phyloP scores from a whole-genome alignment of 176 grass and related monocot species.

The Rhynchospora breviuscula region DNA sequence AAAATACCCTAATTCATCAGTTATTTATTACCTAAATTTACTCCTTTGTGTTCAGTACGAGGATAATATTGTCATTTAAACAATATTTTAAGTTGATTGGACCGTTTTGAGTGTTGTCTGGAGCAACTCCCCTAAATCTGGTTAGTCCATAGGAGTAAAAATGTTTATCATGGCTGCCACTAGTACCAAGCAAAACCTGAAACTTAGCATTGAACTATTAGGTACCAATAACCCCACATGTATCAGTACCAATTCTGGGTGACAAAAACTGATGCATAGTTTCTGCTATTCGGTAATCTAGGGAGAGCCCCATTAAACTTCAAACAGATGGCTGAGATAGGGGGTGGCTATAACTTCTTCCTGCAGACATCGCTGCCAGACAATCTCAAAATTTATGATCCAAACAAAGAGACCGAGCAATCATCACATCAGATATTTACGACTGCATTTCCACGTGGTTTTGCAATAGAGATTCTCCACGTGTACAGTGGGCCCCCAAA shows the following conservation, averaged over 20 bases:
- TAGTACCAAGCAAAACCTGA: background rate
- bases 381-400: conserved; percentile 18
- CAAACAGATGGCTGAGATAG: conserved; percentile 4
- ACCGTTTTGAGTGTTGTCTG: too few relatives aligned
- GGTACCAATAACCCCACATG: background rate
- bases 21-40: too few relatives aligned
- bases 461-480: conserved; percentile 32
- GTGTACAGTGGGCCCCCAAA: conserved; percentile 34
- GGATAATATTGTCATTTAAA: too few relatives aligned
- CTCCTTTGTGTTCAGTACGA: too few relatives aligned
- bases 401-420: conserved; percentile 20
- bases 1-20: too few relatives aligned
- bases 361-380: conserved; percentile 35
- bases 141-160: background rate
- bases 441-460: conserved; percentile 27
- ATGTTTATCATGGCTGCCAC: background rate
- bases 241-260: background rate
- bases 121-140: background rate
- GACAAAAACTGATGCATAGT: background rate
- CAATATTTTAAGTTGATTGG: too few relatives aligned
- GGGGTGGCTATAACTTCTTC: conserved; percentile 30
- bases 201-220: too few relatives aligned
- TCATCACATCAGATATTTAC: conserved; percentile 19
- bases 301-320: conserved; percentile 11
- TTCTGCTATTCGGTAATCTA: background rate